Conservation (phyloP, 208 protist species). For the Leishmania aethiopica region DNA sequence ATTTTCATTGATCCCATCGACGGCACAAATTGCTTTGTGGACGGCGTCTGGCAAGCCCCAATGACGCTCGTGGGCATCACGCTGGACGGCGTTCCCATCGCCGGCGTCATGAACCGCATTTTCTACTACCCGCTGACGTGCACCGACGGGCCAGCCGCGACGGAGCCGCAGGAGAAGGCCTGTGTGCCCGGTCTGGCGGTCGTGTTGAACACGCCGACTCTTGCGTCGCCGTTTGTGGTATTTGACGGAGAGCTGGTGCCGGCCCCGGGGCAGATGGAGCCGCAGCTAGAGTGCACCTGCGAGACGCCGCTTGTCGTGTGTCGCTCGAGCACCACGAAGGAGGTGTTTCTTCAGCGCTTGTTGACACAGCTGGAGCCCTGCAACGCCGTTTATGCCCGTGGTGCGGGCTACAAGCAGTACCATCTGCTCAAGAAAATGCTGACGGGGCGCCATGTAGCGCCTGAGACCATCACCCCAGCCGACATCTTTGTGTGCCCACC, state of each 20-base stretch:
- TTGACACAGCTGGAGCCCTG: constrained; percentile 34
- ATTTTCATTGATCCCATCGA: constrained; percentile 91
- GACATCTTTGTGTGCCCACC: constrained; percentile 73
- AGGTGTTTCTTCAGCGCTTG: constrained; percentile 29
- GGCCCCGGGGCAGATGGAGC: neutral
- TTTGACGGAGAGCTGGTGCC: constrained; percentile 42
- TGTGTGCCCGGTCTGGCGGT: constrained; percentile 37
- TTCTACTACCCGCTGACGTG: constrained; percentile 40
- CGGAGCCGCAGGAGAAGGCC: neutral
- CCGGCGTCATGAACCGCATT: constrained; percentile 66
- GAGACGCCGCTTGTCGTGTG: constrained; percentile 27
- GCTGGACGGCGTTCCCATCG: constrained; percentile 63
- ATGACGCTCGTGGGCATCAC: constrained; percentile 83
- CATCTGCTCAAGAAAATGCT: constrained; percentile 41
- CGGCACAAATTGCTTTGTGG: constrained; percentile 80
- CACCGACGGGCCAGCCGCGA: neutral
- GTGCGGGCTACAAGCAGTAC: constrained; percentile 68
- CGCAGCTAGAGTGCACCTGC: neutral
- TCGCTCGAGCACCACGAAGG: constrained; percentile 48
- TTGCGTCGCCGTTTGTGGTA: constrained; percentile 41
- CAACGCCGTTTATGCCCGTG: constrained; percentile 24
- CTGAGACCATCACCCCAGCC: constrained; percentile 9
- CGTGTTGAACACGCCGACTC: constrained; percentile 34
- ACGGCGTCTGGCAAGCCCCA: constrained; percentile 59
- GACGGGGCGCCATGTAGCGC: neutral